Percentiles rank a stretch among this genome's conserved stretches.
Conservation (phyloP, 192 early-diverging fungal species). For the Backusella luteola region DNA sequence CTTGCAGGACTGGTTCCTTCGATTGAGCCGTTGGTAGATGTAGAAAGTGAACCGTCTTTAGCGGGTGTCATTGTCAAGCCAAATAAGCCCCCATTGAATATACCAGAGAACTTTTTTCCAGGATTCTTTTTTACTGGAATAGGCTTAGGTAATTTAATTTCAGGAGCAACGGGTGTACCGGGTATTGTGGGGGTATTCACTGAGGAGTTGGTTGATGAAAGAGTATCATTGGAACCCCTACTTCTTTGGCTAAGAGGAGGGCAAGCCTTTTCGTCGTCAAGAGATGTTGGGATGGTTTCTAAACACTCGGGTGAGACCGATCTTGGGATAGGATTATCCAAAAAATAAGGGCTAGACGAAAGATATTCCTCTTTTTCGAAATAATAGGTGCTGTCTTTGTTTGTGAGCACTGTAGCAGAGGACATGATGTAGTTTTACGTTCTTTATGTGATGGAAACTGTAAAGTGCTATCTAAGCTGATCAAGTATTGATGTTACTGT, state of each 20-base stretch:
- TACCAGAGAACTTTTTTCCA: not conserved
- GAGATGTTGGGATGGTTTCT: not conserved
- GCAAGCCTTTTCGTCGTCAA: not conserved
- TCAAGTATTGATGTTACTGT: not conserved
- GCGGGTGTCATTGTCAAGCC: slow-evolving; percentile 1
- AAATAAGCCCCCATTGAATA: slow-evolving; percentile 3
- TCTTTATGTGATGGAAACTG: not conserved
- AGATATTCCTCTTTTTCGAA: not conserved
- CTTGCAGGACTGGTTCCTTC: not conserved
- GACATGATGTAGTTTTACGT: not conserved
- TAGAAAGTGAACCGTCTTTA: not conserved
- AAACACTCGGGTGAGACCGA: slow-evolving; percentile 7
- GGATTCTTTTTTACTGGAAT: slow-evolving; percentile 9
- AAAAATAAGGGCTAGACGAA: not conserved
- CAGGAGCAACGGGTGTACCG: slow-evolving; percentile 7
- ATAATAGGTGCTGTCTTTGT: not conserved
- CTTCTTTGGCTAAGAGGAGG: not conserved
- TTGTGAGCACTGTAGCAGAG: not conserved
- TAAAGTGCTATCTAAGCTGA: not conserved
- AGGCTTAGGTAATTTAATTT: not conserved
- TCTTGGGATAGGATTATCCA: slow-evolving; percentile 9
- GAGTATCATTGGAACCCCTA: slow-evolving; percentile 14
- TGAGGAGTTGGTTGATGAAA: not conserved
- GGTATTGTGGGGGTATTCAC: not conserved
- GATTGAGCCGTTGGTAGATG: not conserved